A percentile compares a stretch with the other conserved stretches of the same genome.
Evolutionary conservation across 768 basidiomycete genomes (phyloP).

Genomic region (Psilocybe cyanescens): DNA sequence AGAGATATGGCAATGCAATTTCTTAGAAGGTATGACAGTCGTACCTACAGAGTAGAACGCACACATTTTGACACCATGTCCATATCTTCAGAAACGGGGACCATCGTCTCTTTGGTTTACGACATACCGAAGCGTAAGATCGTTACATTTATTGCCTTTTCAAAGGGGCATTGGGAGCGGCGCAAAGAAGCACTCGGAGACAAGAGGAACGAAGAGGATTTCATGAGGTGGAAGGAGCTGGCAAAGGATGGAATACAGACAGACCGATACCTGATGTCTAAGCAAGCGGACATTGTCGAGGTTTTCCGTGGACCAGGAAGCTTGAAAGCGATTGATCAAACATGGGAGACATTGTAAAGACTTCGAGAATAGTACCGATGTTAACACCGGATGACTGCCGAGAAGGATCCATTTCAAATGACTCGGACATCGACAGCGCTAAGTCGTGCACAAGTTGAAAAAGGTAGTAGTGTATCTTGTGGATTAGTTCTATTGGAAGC

Average conservation of each 20-base stretch:
- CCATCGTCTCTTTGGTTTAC: slow-evolving; percentile 2
- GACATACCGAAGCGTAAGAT: slow-evolving; percentile 4
- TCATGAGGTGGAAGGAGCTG: neutral
- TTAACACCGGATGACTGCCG: no score
- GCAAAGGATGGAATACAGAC: slow-evolving; percentile 7
- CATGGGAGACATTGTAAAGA: slow-evolving; percentile 4
- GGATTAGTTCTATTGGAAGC: no score
- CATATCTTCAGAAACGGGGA: neutral
- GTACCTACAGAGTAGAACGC: no score
- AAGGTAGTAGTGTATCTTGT: no score
- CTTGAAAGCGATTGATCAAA: neutral
- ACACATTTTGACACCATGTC: neutral
- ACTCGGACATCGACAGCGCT: no score
- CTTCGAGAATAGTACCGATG: neutral
- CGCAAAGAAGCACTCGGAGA: slow-evolving; percentile 3
- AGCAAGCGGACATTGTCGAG: slow-evolving; percentile 2
- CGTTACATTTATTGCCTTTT: slow-evolving; percentile 3
- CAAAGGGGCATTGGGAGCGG: slow-evolving; percentile 5
- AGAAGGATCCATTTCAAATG: no score
- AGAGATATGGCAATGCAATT: slow-evolving; percentile 6
- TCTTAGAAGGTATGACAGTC: neutral
- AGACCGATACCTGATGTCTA: slow-evolving; percentile 5
- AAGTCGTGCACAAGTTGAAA: no score
- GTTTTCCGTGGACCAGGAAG: slow-evolving; percentile 3
- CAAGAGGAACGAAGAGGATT: slow-evolving; percentile 2